Base-by-base conservation (phyloP, 768 basidiomycete genomes). In the Suillus hirtellus region DNA sequence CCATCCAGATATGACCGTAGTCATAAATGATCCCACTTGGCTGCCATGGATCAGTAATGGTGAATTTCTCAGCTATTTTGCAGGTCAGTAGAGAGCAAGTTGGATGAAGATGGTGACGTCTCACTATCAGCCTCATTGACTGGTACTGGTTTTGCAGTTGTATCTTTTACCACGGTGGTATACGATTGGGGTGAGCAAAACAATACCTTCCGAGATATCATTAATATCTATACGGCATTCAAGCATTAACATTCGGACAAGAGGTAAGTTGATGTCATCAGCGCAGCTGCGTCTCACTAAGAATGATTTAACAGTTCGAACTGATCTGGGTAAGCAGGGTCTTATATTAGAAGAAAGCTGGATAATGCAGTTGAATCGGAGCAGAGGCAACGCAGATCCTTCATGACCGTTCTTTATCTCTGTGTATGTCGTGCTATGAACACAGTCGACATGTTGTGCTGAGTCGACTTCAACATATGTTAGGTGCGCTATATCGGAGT, bases 11-110 rank as follows among this genome's bases (percentile, higher is more conserved):
- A 44, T 44, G 43, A 44, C 8, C 19, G 3, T 44, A 19, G 43
- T 44, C 43, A 10, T 0, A 19, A 44, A 44, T 9, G 43, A 44
- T 44, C 43, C 43, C 43, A 3, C 19, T 44, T 9, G 3, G 19
- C 19, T 44, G 19, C 19, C 43, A 3, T 10, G 3, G 19, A 19
- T 43, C 43, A 43, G 17, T 19, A 0, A 0, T 19, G 0, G 0
- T 19, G 9, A 9, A 0, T 0, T 19, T 19, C 0, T 9, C 17
- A 19, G 0, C 3, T 17, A 9, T 17, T 8, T 43, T 3, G 1
- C 2, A 19, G 43, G 19, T 44, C 3, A 8, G 43, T 44, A 19
- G 9, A 44, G 43, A 44, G 19, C 43, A 8, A 9, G 19, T 19
- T 8, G 43, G 19, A 44, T 44, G 43, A 19, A 19, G 9, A 44